Evolutionary conservation across 1,284 basidiomycete genomes (phyloP).

Genomic region (Cutaneotrichosporon sp.): DNA sequence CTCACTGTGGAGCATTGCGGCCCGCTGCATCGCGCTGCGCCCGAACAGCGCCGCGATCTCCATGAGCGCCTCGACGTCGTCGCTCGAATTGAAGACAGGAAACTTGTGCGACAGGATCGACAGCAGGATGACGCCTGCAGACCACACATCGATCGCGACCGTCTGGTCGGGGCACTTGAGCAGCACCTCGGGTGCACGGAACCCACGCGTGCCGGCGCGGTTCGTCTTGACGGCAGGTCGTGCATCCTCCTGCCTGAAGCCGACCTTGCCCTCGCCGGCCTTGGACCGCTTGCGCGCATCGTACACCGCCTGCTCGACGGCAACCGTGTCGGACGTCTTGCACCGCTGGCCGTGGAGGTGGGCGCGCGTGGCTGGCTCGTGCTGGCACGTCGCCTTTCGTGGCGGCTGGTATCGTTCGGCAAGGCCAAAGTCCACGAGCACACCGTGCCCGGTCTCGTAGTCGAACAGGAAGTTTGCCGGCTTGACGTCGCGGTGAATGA

Average conservation of each 20-base stretch:
- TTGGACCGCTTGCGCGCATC: conserved; percentile 63
- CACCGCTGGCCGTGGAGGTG: conserved; percentile 65
- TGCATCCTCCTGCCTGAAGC: conserved; percentile 54
- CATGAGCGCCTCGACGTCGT: conserved; percentile 93
- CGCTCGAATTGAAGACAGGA: conserved; percentile 90
- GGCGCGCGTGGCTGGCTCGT: conserved; percentile 64
- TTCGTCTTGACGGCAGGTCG: conserved; percentile 86
- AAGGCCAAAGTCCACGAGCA: conserved; percentile 92
- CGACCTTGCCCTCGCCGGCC: conserved; percentile 50
- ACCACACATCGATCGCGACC: conserved; percentile 96
- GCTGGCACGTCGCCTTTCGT: conserved; percentile 63
- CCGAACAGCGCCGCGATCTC: conserved; percentile 92
- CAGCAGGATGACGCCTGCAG: conserved; percentile 86
- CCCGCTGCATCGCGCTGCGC: conserved; percentile 76
- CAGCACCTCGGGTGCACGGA: conserved; percentile 94
- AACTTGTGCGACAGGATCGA: conserved; percentile 93
- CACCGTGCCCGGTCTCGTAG: conserved; percentile 77
- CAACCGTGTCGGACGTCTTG: conserved; percentile 39
- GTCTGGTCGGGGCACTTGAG: conserved; percentile 94
- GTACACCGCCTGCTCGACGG: conserved; percentile 58
- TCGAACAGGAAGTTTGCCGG: conserved; percentile 98
- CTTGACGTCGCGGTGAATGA: conserved; percentile 97
- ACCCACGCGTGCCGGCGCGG: conserved; percentile 93
- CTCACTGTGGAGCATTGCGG: conserved; percentile 87
- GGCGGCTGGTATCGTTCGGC: conserved; percentile 63